Percentiles rank a stretch among this genome's conserved stretches.
Conservation (phyloP, 2,329 filamentous ascomycete species). For the Aspergillus ochraceoroseus region DNA sequence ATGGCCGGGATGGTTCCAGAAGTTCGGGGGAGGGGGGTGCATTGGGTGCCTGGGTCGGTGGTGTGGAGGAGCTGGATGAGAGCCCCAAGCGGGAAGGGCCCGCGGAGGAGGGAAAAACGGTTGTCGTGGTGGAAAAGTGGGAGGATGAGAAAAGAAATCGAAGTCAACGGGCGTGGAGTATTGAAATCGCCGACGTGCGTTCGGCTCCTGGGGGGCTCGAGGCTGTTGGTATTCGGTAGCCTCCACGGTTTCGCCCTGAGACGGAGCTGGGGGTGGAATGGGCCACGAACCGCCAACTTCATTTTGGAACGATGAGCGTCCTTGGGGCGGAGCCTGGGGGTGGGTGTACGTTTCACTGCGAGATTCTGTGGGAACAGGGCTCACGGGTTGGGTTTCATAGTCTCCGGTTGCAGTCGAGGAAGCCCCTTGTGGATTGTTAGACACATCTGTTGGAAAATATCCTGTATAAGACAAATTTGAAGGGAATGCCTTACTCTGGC, state of each 20-base stretch:
- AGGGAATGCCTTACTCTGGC: slow-evolving; percentile 10
- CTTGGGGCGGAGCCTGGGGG: too few species aligned
- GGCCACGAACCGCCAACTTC: too few species aligned
- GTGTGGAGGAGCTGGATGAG: neutral
- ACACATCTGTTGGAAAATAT: neutral
- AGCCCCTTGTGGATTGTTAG: neutral
- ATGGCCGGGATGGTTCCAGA: neutral
- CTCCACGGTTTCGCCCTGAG: too few species aligned
- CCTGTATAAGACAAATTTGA: neutral
- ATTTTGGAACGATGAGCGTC: too few species aligned
- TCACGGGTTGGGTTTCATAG: neutral
- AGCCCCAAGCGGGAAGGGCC: neutral
- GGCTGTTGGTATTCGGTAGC: too few species aligned
- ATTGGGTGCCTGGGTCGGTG: neutral
- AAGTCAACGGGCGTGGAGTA: neutral
- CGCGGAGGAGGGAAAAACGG: neutral
- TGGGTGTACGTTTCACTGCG: too few species aligned
- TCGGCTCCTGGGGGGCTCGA: too few species aligned
- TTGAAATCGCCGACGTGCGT: too few species aligned
- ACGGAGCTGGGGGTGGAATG: too few species aligned
- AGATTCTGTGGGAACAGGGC: too few species aligned
- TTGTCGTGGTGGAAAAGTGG: neutral
- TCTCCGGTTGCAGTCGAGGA: neutral
- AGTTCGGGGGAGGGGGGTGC: neutral
- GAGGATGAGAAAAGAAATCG: neutral